These are phyloP conservation scores for Arctium lappa DNA, from an alignment of 129 eudicot genomes.

Conservation along the genomic window DNA sequence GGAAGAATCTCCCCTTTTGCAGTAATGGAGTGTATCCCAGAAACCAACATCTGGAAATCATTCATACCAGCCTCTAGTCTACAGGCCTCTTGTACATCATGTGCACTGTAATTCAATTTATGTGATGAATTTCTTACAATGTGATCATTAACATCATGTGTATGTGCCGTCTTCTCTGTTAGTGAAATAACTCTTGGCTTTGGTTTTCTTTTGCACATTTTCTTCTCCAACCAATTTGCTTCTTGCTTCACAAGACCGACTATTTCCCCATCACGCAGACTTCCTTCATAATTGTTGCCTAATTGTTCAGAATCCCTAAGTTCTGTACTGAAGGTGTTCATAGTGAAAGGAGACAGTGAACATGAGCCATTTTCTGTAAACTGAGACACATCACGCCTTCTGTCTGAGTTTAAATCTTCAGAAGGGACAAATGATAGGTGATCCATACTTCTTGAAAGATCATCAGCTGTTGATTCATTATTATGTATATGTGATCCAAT, in stretches of 20 bases:
- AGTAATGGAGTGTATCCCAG: constrained; percentile 10
- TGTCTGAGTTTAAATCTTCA: constrained; percentile 19
- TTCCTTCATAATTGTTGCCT: constrained; percentile 20
- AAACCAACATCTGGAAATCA: constrained; percentile 22
- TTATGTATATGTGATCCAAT: constrained; percentile 28
- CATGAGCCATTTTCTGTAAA: constrained; percentile 25
- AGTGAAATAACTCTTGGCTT: constrained; percentile 56
- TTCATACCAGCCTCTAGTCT: constrained; percentile 13
- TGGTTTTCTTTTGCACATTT: constrained; percentile 39
- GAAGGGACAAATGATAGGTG: constrained; percentile 14
- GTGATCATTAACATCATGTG: constrained; percentile 13
- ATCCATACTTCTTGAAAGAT: constrained; percentile 38
- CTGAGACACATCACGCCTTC: constrained; percentile 5
- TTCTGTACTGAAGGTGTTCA: constrained; percentile 14
- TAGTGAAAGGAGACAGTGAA: constrained; percentile 4
- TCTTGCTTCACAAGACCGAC: constrained; percentile 33
- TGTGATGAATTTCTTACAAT: constrained; percentile 2
- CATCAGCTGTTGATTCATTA: constrained; percentile 38
- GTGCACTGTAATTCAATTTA: constrained; percentile 14
- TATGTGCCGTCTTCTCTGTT: constrained; percentile 19
- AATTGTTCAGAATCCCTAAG: constrained; percentile 20
- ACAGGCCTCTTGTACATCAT: constrained; percentile 17
- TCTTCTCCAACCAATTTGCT: constrained; percentile 45
- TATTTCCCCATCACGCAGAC: constrained; percentile 23
- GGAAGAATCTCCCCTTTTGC: constrained; percentile 12